These are phyloP conservation scores for Dioszegia crocea DNA, from an alignment of 768 basidiomycete species.

Conservation along the genomic window DNA sequence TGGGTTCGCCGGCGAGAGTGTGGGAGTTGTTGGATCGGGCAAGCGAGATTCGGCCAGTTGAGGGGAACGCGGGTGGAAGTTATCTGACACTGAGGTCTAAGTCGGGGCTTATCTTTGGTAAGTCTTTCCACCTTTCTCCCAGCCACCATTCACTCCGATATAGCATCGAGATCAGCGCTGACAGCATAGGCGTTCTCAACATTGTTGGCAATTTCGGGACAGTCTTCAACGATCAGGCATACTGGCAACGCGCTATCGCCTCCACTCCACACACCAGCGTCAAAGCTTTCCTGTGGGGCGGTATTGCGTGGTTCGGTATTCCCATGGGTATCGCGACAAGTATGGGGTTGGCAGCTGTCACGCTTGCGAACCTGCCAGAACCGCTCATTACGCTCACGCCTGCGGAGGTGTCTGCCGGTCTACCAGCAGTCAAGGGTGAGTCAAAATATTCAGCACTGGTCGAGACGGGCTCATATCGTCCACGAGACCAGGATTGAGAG, in stretches of 20 bases:
- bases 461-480: too few species aligned
- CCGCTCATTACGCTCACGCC: constrained; percentile 54
- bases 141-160: too few species aligned
- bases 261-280: constrained; percentile 76
- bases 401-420: constrained; percentile 74
- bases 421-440: constrained; percentile 57
- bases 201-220: constrained; percentile 71
- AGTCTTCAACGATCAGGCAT: constrained; percentile 59
- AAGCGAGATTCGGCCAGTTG: constrained; percentile 59
- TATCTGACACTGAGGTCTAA: constrained; percentile 75
- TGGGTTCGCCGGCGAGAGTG: constrained; percentile 75
- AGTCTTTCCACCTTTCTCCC: not conserved
- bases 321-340: constrained; percentile 65
- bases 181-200: constrained; percentile 62
- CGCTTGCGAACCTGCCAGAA: constrained; percentile 58
- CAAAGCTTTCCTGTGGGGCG: constrained; percentile 84
- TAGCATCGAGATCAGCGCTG: not conserved
- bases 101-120: constrained; percentile 71
- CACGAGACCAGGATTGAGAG: too few species aligned
- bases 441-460: not conserved
- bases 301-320: constrained; percentile 77
- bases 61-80: constrained; percentile 77
- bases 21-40: constrained; percentile 67
- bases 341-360: constrained; percentile 80
- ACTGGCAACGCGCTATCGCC: constrained; percentile 88